These are phyloP conservation scores for Claviceps capensis DNA, from an alignment of 2,329 filamentous ascomycete genomes.

Conservation along the genomic window DNA sequence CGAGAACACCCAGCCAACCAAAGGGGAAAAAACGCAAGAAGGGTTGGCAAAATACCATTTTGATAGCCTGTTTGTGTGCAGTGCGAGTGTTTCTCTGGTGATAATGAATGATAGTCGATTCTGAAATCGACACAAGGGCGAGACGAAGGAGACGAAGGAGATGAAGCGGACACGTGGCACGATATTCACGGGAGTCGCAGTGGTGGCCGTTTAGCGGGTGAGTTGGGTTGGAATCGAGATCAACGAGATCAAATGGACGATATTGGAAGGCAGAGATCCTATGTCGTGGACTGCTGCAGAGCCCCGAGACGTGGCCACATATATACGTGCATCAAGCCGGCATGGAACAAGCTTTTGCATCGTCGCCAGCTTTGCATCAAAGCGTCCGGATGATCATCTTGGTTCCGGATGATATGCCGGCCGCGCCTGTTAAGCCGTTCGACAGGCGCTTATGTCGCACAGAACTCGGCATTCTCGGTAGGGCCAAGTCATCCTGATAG, in stretches of 20 bases:
- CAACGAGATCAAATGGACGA: neutral
- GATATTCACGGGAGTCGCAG: neutral
- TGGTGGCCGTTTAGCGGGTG: neutral
- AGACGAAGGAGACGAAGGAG: neutral
- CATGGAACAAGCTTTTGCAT: neutral
- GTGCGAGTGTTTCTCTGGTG: neutral
- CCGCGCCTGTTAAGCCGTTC: neutral
- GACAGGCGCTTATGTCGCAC: slow-evolving; percentile 1
- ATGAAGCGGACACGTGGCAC: neutral
- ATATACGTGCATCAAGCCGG: neutral
- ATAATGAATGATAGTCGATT: neutral
- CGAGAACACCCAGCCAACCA: slow-evolving; percentile 14
- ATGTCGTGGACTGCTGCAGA: neutral
- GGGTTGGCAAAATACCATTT: slow-evolving; percentile 20
- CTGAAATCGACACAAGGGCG: neutral
- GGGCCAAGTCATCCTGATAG: neutral
- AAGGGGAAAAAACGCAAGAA: slow-evolving; percentile 12
- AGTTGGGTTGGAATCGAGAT: neutral
- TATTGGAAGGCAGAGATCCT: neutral
- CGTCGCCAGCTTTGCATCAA: neutral
- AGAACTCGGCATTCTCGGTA: slow-evolving; percentile 5
- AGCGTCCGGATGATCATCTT: neutral
- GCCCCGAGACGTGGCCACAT: neutral
- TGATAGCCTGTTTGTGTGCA: neutral
- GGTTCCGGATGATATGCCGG: neutral